These are phyloP conservation scores for Pseudocercospora crystallina DNA, from an alignment of 2,329 filamentous ascomycete genomes.

Conservation along the genomic window DNA sequence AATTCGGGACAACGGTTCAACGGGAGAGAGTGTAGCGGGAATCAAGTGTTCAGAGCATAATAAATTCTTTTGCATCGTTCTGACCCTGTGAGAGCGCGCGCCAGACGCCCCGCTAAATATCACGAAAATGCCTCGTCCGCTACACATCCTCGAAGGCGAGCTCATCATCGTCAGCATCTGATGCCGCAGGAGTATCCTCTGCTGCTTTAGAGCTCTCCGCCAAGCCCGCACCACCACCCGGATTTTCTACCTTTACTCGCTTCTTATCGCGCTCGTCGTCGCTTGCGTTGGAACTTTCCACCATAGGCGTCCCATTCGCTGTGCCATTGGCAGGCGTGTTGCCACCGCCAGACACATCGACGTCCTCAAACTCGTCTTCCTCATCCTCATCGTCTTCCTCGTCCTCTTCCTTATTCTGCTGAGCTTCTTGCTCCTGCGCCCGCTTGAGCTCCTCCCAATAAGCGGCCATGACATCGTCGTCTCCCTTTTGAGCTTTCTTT, in stretches of 20 bases:
- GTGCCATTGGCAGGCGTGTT: slow-evolving; percentile 22
- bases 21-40: too few relatives aligned
- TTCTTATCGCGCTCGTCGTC: slow-evolving; percentile 56
- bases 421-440: slow-evolving; percentile 52
- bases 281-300: slow-evolving; percentile 34
- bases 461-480: slow-evolving; percentile 61
- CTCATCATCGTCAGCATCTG: slow-evolving; percentile 48
- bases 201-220: slow-evolving; percentile 16
- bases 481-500: slow-evolving; percentile 34
- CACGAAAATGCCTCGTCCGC: neutral
- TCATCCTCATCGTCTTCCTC: slow-evolving; percentile 52
- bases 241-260: slow-evolving; percentile 59
- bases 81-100: too few relatives aligned
- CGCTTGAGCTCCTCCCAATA: slow-evolving; percentile 67
- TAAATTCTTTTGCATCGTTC: too few relatives aligned
- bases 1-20: too few relatives aligned
- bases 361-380: slow-evolving; percentile 55
- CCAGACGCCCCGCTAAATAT: too few relatives aligned
- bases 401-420: slow-evolving; percentile 51
- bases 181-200: slow-evolving; percentile 38
- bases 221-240: slow-evolving; percentile 24
- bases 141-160: slow-evolving; percentile 49
- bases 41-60: too few relatives aligned
- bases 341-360: slow-evolving; percentile 50
- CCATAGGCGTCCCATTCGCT: slow-evolving; percentile 21